Evolutionary conservation across 2,329 filamentous ascomycete species (phyloP).

Genomic region (Blastomyces parvus): DNA sequence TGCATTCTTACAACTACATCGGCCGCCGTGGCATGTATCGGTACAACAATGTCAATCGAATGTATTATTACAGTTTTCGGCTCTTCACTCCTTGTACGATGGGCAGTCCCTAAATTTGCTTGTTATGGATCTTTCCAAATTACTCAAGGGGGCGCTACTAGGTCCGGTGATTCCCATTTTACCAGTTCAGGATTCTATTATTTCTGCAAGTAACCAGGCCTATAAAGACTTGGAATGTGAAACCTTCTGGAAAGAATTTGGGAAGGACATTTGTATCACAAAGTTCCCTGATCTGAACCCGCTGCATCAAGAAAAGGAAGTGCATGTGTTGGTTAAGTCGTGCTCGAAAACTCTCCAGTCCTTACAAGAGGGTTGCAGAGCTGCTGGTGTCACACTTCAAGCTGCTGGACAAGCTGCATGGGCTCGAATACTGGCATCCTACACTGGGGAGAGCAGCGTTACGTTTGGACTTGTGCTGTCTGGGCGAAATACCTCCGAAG

Average conservation of each 20-base stretch:
- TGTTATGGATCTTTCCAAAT: conserved; percentile 47
- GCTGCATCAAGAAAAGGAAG: conserved; percentile 31
- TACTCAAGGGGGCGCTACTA: conserved; percentile 27
- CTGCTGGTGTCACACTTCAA: conserved; percentile 61
- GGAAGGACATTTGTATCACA: conserved; percentile 48
- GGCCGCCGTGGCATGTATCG: conserved; percentile 55
- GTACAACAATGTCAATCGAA: conserved; percentile 32
- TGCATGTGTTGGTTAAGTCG: conserved; percentile 27
- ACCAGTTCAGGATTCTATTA: conserved; percentile 37
- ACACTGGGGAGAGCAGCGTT: conserved; percentile 63
- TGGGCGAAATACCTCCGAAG: conserved; percentile 53
- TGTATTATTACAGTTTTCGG: conserved; percentile 40
- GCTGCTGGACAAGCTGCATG: conserved; percentile 68
- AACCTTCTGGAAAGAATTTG: conserved; percentile 55
- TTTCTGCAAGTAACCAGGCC: conserved; percentile 26
- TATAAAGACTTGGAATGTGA: conserved; percentile 26
- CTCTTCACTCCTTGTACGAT: conserved; percentile 82
- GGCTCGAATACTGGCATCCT: conserved; percentile 63
- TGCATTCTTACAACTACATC: conserved; percentile 40
- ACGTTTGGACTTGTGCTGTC: conserved; percentile 76
- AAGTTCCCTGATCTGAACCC: conserved; percentile 71
- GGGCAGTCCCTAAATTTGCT: conserved; percentile 62
- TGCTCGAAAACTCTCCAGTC: conserved; percentile 35
- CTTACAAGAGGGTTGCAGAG: conserved; percentile 49
- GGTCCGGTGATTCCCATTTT: conserved; percentile 30